Evolutionary conservation across 2,329 filamentous ascomycete species (phyloP).

Genomic region (Sporothrix protearum): DNA sequence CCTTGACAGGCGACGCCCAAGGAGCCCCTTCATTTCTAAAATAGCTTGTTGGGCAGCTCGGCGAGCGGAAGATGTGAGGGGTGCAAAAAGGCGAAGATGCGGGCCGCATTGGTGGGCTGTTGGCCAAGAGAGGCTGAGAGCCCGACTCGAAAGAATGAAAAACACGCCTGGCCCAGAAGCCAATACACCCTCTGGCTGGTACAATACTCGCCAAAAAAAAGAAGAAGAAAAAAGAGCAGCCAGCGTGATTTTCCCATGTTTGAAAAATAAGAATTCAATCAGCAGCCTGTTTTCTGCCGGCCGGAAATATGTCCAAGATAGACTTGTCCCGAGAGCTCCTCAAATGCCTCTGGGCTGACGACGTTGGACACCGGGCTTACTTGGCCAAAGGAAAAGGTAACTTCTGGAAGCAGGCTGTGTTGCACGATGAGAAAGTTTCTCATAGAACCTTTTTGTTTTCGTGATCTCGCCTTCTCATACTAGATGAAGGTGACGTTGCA

Average conservation of each 20-base stretch:
- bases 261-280: background rate
- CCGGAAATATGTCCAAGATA: background rate
- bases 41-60: background rate
- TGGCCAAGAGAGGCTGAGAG: background rate
- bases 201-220: background rate
- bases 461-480: background rate
- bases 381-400: background rate
- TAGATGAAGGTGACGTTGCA: background rate
- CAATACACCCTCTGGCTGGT: no score
- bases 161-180: no score
- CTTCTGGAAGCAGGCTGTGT: background rate
- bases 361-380: background rate
- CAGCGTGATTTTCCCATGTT: background rate
- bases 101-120: background rate
- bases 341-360: background rate
- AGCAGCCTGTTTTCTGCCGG: background rate
- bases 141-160: background rate
- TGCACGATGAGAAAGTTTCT: background rate
- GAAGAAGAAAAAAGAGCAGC: background rate
- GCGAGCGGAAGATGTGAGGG: background rate
- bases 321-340: background rate
- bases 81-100: background rate
- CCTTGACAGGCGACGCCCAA: background rate
- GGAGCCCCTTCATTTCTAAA: background rate
- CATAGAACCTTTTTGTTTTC: background rate